Evolutionary conservation across 108 stramenopile species (phyloP).

Genomic region (Conticribra guillardii): DNA sequence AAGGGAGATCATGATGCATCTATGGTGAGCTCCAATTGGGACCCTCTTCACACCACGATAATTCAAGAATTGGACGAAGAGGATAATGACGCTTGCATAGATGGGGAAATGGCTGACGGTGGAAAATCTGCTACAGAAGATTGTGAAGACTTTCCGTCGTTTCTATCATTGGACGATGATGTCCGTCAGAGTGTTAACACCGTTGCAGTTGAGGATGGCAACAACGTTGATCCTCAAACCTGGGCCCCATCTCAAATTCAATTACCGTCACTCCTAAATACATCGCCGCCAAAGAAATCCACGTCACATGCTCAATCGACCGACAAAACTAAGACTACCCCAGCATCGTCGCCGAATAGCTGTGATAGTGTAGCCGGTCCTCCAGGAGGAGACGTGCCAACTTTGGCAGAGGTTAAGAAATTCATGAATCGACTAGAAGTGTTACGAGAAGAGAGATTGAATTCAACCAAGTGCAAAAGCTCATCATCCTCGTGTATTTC

Average conservation of each 20-base stretch:
- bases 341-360: neutral
- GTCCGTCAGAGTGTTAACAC: no score
- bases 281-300: no score
- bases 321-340: neutral
- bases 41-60: constrained; percentile 14
- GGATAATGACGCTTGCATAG: no score
- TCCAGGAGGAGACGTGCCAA: constrained; percentile 9
- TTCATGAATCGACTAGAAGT: constrained; percentile 32
- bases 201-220: no score
- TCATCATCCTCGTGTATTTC: neutral
- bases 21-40: constrained; percentile 24
- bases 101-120: no score
- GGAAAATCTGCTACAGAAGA: no score
- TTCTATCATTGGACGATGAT: no score
- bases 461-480: neutral
- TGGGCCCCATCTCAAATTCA: no score
- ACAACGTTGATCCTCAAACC: no score
- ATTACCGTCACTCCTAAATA: no score
- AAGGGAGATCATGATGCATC: constrained; percentile 2
- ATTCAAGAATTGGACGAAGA: constrained; percentile 9
- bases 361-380: neutral
- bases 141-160: no score
- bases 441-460: constrained; percentile 1
- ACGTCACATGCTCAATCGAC: no score
- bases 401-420: constrained; percentile 28